Conservation (phyloP, 768 basidiomycete genomes). For the Cubamyces lactineus region DNA sequence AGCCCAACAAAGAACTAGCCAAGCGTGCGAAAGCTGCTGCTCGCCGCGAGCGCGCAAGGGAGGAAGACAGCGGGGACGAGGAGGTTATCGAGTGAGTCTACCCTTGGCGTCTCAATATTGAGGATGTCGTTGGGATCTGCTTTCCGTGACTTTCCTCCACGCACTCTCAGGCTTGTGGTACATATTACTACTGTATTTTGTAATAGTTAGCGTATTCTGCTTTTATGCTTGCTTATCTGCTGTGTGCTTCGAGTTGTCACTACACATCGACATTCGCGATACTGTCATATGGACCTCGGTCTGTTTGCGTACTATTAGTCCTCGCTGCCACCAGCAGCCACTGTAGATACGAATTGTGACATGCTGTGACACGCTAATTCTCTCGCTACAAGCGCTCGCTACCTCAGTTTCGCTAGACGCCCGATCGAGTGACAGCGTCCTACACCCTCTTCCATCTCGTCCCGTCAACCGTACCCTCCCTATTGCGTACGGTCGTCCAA, state of each 20-base stretch:
- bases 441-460: not conserved
- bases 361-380: conserved; percentile 4
- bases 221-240: too few species aligned
- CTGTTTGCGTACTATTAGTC: too few species aligned
- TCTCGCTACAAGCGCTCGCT: not conserved
- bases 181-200: conserved; percentile 9
- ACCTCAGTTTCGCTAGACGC: conserved; percentile 1
- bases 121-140: too few species aligned
- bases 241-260: too few species aligned
- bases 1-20: conserved; percentile 58
- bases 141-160: too few species aligned
- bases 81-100: conserved; percentile 56
- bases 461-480: not conserved
- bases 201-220: not conserved
- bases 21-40: conserved; percentile 62
- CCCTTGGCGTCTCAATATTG: not conserved
- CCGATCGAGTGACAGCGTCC: not conserved
- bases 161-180: too few species aligned
- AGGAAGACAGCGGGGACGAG: conserved; percentile 43
- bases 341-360: not conserved
- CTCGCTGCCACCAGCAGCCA: too few species aligned
- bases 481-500: not conserved
- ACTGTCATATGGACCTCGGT: too few species aligned
- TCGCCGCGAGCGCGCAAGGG: conserved; percentile 48
- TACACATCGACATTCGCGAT: too few species aligned